phyloP scores from a whole-genome alignment of 169 alveolate genomes.

The Cyclospora cayetanensis region DNA sequence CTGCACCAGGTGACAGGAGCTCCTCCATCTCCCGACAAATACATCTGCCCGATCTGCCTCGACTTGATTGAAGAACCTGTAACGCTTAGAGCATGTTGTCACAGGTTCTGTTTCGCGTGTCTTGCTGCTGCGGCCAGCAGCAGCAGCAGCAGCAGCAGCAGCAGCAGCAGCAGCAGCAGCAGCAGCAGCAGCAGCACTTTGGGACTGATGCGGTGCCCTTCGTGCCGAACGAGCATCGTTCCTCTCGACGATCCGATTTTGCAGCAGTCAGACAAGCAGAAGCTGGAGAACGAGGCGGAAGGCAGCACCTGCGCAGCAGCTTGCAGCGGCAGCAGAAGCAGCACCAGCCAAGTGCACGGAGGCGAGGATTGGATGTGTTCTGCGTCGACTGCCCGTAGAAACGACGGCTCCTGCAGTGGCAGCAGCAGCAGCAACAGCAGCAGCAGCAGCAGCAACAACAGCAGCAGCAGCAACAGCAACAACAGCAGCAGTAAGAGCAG shows the following conservation, averaged over 20 bases:
- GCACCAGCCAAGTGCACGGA: neutral
- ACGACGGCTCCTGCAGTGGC: neutral
- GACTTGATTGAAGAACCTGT: conserved; percentile 69
- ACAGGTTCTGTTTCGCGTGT: conserved; percentile 41
- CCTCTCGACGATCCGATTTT: neutral
- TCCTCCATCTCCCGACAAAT: conserved; percentile 28
- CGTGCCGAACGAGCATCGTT: conserved; percentile 41
- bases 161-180: neutral
- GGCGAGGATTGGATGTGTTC: neutral
- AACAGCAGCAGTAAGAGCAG: neutral
- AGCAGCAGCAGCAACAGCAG: neutral
- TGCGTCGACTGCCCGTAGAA: neutral
- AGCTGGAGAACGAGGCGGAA: neutral
- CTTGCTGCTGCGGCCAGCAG: conserved; percentile 27
- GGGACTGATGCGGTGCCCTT: conserved; percentile 28
- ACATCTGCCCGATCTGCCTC: conserved; percentile 67
- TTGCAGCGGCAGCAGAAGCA: conserved; percentile 3
- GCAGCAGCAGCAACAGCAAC: neutral
- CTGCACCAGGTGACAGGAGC: conserved; percentile 27
- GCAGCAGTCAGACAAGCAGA: neutral
- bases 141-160: neutral
- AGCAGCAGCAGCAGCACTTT: neutral
- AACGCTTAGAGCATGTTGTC: conserved; percentile 69
- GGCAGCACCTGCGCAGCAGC: neutral
- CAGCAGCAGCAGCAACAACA: neutral